Evolutionary conservation across 106 monocot species (phyloP).

Genomic region (Acanthochlamys bracteata): DNA sequence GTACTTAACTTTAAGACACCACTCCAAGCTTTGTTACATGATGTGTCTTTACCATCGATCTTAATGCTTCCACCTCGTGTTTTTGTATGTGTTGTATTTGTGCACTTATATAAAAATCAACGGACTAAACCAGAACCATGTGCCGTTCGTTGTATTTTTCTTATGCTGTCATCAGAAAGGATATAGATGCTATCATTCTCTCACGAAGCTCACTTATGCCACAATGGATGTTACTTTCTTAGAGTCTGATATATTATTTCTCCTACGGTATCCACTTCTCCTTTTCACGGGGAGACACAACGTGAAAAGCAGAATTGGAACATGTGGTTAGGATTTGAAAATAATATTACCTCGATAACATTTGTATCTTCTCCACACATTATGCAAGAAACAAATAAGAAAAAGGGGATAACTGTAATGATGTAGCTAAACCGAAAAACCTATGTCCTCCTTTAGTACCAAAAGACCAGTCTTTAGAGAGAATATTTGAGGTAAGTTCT

Average conservation of each 20-base stretch:
- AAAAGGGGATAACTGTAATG: background rate
- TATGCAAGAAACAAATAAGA: background rate
- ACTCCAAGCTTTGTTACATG: too few species aligned
- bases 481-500: too few species aligned
- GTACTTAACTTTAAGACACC: background rate
- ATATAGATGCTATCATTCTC: constrained; percentile 8
- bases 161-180: background rate
- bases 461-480: background rate
- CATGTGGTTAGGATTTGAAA: too few species aligned
- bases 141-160: background rate
- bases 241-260: background rate
- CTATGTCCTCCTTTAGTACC: background rate
- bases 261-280: too few species aligned
- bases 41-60: background rate
- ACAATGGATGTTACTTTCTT: background rate
- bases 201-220: background rate
- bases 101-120: background rate
- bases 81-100: constrained; percentile 8
- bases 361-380: background rate
- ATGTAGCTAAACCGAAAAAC: too few species aligned
- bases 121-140: background rate
- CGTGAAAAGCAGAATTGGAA: too few species aligned
- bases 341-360: background rate
- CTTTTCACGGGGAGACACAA: too few species aligned
- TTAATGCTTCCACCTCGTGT: background rate